Percentiles rank a stretch among this genome's conserved stretches.
phyloP scores from a whole-genome alignment of 352 stramenopile species.

The Nothophytophthora sp. region DNA sequence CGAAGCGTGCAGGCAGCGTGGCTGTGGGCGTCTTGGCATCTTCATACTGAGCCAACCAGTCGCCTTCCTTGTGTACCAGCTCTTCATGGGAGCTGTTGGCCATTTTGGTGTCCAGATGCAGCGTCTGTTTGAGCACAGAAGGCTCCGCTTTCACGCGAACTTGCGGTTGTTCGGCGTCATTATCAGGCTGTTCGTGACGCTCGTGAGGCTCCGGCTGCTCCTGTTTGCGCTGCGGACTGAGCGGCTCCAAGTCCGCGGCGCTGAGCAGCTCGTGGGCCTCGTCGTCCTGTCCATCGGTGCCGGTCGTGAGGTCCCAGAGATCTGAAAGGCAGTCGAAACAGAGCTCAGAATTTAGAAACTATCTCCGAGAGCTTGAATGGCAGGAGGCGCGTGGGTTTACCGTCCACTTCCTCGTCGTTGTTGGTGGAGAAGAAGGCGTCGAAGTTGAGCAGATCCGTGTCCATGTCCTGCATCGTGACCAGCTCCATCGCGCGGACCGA shows the following conservation, averaged over 20 bases:
- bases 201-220: conserved; percentile 10
- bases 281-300: conserved; percentile 18
- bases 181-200: neutral
- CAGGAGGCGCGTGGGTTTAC: conserved; percentile 8
- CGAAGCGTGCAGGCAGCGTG: conserved; percentile 29
- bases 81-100: conserved; percentile 14
- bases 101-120: conserved; percentile 25
- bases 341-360: neutral
- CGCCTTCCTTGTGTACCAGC: neutral
- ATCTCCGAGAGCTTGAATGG: neutral
- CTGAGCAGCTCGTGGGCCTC: conserved; percentile 27
- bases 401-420: conserved; percentile 31
- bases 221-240: conserved; percentile 27
- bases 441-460: conserved; percentile 37
- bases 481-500: conserved; percentile 5
- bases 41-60: conserved; percentile 20
- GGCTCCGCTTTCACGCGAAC: conserved; percentile 18
- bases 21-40: conserved; percentile 23
- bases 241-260: conserved; percentile 20
- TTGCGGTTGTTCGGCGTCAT: neutral
- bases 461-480: conserved; percentile 33
- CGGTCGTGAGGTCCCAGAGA: conserved; percentile 22
- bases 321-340: conserved; percentile 4
- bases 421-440: conserved; percentile 32
- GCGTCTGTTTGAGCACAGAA: conserved; percentile 8